Evolutionary conservation across 257 asterid species (phyloP).

Genomic region (Salvia miltiorrhiza): DNA sequence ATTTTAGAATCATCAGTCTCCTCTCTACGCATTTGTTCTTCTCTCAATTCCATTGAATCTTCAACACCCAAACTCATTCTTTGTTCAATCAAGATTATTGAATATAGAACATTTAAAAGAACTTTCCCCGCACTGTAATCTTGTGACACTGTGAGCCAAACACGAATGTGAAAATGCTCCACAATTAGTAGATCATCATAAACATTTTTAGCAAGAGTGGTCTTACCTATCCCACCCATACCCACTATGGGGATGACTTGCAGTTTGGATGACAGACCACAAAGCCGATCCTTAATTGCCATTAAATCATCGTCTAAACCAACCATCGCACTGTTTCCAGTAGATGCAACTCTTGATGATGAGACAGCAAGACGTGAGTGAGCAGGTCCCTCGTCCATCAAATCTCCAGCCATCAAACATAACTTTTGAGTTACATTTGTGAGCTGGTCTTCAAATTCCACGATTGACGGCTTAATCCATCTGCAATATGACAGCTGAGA

Average conservation of each 20-base stretch:
- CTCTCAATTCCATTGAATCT: not conserved
- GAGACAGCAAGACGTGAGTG: not conserved
- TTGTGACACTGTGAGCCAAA: not conserved
- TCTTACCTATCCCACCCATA: not conserved
- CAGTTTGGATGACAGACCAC: constrained; percentile 6
- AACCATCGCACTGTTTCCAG: not conserved
- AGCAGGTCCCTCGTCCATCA: not conserved
- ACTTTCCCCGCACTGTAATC: not conserved
- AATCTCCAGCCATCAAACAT: not conserved
- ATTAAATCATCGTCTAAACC: not conserved
- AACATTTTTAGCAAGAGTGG: not conserved
- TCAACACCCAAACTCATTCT: not conserved
- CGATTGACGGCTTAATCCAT: not conserved
- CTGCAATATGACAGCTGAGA: accelerated
- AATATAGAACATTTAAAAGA: no score
- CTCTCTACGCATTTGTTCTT: not conserved
- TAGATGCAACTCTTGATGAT: not conserved
- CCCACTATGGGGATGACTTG: constrained; percentile 12
- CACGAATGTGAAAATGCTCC: not conserved
- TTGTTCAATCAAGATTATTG: no score
- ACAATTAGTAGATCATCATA: not conserved
- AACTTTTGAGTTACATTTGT: not conserved
- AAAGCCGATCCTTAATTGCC: constrained; percentile 2
- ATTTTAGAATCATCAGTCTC: no score
- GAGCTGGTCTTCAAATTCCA: not conserved